Conservation (phyloP, 768 basidiomycete species). For the Ramaria sp. region DNA sequence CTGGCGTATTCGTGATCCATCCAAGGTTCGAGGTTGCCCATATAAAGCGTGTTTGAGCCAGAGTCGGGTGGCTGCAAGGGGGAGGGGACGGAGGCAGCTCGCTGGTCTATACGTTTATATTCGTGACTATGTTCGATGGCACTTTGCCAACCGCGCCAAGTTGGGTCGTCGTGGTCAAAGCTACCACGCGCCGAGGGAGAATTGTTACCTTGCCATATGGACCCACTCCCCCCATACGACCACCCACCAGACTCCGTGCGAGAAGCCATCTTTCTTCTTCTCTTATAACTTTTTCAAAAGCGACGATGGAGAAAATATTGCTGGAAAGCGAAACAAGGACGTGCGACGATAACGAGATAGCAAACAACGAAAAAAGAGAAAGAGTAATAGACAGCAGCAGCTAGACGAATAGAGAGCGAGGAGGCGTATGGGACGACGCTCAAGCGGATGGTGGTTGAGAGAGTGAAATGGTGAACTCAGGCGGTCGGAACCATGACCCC, state of each 20-base stretch:
- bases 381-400: slow-evolving; percentile 2
- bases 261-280: background rate
- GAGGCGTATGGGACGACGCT: background rate
- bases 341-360: slow-evolving; percentile 7
- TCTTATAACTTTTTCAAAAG: background rate
- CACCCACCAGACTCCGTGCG: background rate
- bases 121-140: background rate
- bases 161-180: background rate
- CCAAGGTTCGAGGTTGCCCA: slow-evolving; percentile 88
- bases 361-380: slow-evolving; percentile 8
- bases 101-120: background rate
- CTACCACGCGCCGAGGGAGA: background rate
- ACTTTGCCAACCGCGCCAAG: background rate
- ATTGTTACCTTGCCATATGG: slow-evolving; percentile 1
- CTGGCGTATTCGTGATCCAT: slow-evolving; percentile 95
- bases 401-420: slow-evolving; percentile 3
- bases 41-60: slow-evolving; percentile 48
- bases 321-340: slow-evolving; percentile 4
- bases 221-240: slow-evolving; percentile 2
- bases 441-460: background rate
- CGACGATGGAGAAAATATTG: background rate
- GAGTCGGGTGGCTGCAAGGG: slow-evolving; percentile 25
- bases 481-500: background rate
- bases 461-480: background rate
- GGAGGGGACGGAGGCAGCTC: slow-evolving; percentile 12